Conservation (phyloP, 2,329 filamentous ascomycete species). For the Diaporthe citri region DNA sequence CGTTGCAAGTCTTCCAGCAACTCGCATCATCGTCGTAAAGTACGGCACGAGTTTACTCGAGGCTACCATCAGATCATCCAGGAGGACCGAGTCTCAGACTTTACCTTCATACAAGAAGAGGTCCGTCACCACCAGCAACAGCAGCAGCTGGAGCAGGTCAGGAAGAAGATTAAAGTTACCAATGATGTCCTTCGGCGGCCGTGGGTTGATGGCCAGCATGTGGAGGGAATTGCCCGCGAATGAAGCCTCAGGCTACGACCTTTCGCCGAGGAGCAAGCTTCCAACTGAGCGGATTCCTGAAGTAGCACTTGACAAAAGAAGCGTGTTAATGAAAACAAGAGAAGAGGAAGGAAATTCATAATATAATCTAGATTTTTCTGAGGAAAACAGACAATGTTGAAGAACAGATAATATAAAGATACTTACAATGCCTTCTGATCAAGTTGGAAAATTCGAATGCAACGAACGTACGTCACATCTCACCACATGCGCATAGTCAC, state of each 20-base stretch:
- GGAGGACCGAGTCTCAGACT: conserved; percentile 2
- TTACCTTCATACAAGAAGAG: conserved; percentile 2
- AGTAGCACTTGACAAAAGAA: background rate
- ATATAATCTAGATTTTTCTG: background rate
- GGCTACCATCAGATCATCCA: conserved; percentile 5
- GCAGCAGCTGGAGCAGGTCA: background rate
- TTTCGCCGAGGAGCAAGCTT: background rate
- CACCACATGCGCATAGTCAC: too few relatives aligned
- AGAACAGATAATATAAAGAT: too few relatives aligned
- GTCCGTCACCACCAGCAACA: background rate
- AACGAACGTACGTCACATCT: too few relatives aligned
- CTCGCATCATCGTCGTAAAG: conserved; percentile 20
- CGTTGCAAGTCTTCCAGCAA: conserved; percentile 24
- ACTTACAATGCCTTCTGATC: too few relatives aligned
- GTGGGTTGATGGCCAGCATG: background rate
- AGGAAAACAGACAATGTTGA: too few relatives aligned
- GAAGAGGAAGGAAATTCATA: background rate
- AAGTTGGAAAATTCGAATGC: too few relatives aligned
- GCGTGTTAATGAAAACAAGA: background rate
- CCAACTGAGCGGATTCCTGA: background rate
- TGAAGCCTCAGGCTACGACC: background rate
- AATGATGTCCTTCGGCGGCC: background rate
- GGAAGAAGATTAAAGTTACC: background rate
- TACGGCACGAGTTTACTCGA: background rate
- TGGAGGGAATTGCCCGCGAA: background rate